phyloP scores from a whole-genome alignment of 2,329 filamentous ascomycete species.

The Claviceps africana region DNA sequence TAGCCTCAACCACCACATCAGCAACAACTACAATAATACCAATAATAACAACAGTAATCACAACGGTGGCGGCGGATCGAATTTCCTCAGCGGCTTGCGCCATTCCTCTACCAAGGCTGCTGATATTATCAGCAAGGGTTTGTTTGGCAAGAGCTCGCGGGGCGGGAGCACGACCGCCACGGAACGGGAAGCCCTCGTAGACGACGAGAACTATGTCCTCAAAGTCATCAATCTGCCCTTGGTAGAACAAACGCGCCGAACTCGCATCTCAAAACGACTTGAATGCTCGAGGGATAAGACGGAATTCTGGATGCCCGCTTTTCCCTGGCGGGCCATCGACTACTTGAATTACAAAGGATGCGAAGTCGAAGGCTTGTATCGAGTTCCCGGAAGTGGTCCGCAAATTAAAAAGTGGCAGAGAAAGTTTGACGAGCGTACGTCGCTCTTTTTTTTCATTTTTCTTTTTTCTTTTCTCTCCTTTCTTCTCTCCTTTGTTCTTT shows the following conservation, averaged over 20 bases:
- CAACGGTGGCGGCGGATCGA: constrained; percentile 25
- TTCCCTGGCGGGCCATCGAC: constrained; percentile 91
- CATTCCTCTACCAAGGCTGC: constrained; percentile 60
- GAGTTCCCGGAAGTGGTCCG: constrained; percentile 77
- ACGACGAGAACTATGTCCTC: constrained; percentile 71
- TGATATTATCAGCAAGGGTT: constrained; percentile 66
- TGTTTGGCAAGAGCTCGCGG: constrained; percentile 65
- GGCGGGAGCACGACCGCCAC: constrained; percentile 54
- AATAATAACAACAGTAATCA: background rate
- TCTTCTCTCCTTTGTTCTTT: too few species aligned
- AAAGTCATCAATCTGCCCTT: constrained; percentile 78
- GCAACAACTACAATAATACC: background rate
- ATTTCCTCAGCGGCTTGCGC: constrained; percentile 60
- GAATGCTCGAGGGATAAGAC: constrained; percentile 88
- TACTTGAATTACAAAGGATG: constrained; percentile 91
- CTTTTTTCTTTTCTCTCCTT: too few species aligned
- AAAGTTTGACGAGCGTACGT: constrained; percentile 68
- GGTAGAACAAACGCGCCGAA: constrained; percentile 78
- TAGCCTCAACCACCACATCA: background rate
- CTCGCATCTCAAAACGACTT: constrained; percentile 77
- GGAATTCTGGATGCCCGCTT: constrained; percentile 96
- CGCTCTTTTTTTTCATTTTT: background rate
- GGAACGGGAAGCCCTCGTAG: constrained; percentile 51
- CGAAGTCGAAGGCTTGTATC: constrained; percentile 85
- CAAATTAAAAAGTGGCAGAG: constrained; percentile 91